Base-by-base conservation (phyloP, 2,329 filamentous ascomycete species). In the Bisporella sp. region DNA sequence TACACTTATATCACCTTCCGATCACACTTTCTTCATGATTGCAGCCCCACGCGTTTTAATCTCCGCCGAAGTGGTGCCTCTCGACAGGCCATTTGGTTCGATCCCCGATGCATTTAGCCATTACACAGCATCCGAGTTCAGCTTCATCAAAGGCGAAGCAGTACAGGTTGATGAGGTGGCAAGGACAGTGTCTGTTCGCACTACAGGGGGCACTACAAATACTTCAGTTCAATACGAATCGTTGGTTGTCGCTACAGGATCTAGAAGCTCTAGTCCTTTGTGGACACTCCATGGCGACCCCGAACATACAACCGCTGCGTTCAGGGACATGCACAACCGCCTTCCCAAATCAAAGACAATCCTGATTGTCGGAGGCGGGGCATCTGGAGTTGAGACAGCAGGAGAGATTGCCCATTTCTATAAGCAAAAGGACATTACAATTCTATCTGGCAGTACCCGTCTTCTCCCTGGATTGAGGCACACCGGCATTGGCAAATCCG, bases 171-270 rank as follows among this genome's bases (percentile, higher is more conserved):
- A 74, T 33, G 63, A 68, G 30, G 47, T 46, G 4, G 54, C 54
- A 1, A 66, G 69, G 6, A 66, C 48, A 0, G 63, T 76, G 1
- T 57, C 56, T 2, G 46, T 73, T 5, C 51, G 50, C 4, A 8
- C 53, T 5, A 50, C 44, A 0, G 46, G 40, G 1, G 52, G 46
- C 4, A 52, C 49, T 1, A 49, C 51, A 3, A 35, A n/a, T 2
- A 49, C 57, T 53, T 65, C 44, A 46, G 30, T 13, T 42, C 76
- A 67, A 48, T 59, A 77, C 32, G 66, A 55, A 2, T 68, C 70
- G n/a, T 64, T 77, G 0, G 61, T 77, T 13, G 72, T 78, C 21
- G 74, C 73, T 0, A 77, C 74, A 0, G 75, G 75, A 0, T 59
- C 72, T 8, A 69, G 71, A 0, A 72, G 73, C 0, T 54, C 63